Evolutionary conservation across 306 rosid genomes (phyloP).

Genomic region (Casuarina glauca): DNA sequence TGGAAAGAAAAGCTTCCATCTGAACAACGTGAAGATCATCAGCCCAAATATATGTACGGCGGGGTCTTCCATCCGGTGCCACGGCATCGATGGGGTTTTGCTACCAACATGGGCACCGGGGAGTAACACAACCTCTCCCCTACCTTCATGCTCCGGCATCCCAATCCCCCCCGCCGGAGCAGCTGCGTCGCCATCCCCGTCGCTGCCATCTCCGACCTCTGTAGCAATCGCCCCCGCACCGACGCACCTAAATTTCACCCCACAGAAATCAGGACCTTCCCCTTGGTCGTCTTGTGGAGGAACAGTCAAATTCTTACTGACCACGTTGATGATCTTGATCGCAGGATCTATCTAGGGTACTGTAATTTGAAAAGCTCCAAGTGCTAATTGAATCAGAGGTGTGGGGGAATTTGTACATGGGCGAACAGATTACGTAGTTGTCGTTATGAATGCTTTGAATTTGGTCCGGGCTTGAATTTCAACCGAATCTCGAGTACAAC

Average conservation of each 20-base stretch:
- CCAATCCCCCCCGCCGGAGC: conserved; percentile 16
- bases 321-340: neutral
- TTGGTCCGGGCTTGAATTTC: no score
- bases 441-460: no score
- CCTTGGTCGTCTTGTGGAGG: neutral
- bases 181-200: conserved; percentile 23
- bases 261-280: conserved; percentile 42
- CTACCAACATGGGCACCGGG: conserved; percentile 7
- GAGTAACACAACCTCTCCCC: conserved; percentile 14
- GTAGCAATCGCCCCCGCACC: conserved; percentile 24
- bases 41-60: conserved; percentile 57
- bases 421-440: no score
- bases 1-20: conserved; percentile 48
- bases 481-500: no score
- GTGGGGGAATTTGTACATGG: no score
- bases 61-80: conserved; percentile 61
- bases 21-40: conserved; percentile 53
- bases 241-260: neutral
- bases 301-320: neutral
- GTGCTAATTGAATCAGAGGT: neutral
- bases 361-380: neutral
- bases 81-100: conserved; percentile 58
- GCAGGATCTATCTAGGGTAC: neutral
- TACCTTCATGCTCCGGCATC: conserved; percentile 28
- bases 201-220: conserved; percentile 6